These are phyloP conservation scores for Shiraia sp. DNA, from an alignment of 2,329 filamentous ascomycete genomes.

Conservation along the genomic window DNA sequence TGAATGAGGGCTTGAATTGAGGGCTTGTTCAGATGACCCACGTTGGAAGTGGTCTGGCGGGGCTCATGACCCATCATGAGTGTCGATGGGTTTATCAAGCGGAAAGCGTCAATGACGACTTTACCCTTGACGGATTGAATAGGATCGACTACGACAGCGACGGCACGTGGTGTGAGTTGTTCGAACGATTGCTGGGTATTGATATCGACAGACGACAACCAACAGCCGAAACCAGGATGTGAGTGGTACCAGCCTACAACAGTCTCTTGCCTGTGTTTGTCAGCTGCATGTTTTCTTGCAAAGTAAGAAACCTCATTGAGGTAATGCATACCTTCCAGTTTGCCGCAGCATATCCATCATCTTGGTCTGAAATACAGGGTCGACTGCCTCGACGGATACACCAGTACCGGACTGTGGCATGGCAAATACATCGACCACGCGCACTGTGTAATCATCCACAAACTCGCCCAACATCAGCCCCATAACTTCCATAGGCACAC, in stretches of 20 bases:
- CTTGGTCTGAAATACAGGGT: conserved; percentile 98
- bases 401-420: conserved; percentile 99
- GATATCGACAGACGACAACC: conserved; percentile 98
- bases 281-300: conserved; percentile 9
- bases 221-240: conserved; percentile 98
- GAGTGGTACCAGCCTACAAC: conserved; percentile 99
- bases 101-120: conserved; percentile 98
- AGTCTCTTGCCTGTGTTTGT: conserved; percentile 74
- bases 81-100: conserved; percentile 95
- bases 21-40: conserved; percentile 97
- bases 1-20: conserved; percentile 99
- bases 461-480: conserved; percentile 98
- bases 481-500: conserved; percentile 99
- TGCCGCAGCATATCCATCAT: conserved; percentile 99
- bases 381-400: conserved; percentile 96
- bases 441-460: conserved; percentile 97
- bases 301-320: background rate
- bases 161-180: conserved; percentile 92
- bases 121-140: conserved; percentile 99
- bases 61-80: conserved; percentile 98
- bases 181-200: conserved; percentile 99
- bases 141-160: conserved; percentile 96
- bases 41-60: conserved; percentile 94
- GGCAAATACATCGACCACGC: conserved; percentile 97
- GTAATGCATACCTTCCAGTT: conserved; percentile 74